Conservation (phyloP, 805 yeast species). For the Metschnikowia anglica region DNA sequence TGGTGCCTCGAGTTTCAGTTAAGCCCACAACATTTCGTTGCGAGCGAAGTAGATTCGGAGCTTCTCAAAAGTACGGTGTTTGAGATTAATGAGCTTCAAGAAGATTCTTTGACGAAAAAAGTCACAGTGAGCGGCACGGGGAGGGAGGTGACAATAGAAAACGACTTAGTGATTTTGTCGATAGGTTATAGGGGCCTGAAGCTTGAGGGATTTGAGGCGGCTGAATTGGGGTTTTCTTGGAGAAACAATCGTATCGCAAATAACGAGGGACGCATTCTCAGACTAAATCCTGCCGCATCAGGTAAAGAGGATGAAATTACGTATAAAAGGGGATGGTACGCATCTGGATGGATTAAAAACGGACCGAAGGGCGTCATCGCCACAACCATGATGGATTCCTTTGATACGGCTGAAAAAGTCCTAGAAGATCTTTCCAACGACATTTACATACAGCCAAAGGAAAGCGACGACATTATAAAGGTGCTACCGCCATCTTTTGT, state of each 20-base stretch:
- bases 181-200: constrained; percentile 80
- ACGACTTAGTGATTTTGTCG: constrained; percentile 73
- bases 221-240: constrained; percentile 29
- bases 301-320: constrained; percentile 22
- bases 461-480: constrained; percentile 15
- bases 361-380: constrained; percentile 92
- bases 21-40: constrained; percentile 58
- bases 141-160: constrained; percentile 31
- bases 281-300: constrained; percentile 16
- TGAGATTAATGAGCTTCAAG: constrained; percentile 44
- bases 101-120: constrained; percentile 33
- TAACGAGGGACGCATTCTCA: constrained; percentile 34
- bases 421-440: constrained; percentile 51
- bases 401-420: constrained; percentile 67
- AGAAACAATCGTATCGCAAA: constrained; percentile 29
- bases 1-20: constrained; percentile 75
- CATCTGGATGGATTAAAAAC: constrained; percentile 86
- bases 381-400: constrained; percentile 82
- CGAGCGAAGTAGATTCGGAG: constrained; percentile 32
- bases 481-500: constrained; percentile 29
- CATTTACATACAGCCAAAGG: constrained; percentile 21
- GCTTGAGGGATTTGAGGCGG: constrained; percentile 53
- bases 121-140: constrained; percentile 36
- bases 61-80: constrained; percentile 49
- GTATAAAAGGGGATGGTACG: constrained; percentile 56